These are phyloP conservation scores for Peniophora sp. DNA, from an alignment of 1,284 basidiomycete species.

Conservation along the genomic window DNA sequence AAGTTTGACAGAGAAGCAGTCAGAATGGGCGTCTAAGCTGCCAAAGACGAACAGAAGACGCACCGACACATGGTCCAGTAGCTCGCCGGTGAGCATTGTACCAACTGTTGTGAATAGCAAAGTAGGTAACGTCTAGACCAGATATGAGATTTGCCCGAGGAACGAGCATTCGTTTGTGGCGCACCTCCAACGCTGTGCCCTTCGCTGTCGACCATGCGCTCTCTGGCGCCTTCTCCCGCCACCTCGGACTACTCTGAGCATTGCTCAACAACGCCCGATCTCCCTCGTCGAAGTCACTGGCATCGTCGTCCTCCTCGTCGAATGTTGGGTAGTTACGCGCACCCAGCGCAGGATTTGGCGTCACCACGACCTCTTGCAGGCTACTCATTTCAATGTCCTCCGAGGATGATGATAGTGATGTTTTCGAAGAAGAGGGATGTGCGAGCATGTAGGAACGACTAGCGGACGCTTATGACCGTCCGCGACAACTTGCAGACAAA, in stretches of 20 bases:
- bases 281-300: slow-evolving; percentile 22
- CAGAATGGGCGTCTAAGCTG: not conserved
- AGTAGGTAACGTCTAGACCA: slow-evolving; percentile 62
- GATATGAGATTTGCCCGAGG: slow-evolving; percentile 4
- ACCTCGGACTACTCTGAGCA: slow-evolving; percentile 15
- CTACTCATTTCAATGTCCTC: slow-evolving; percentile 29
- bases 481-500: no score
- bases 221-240: slow-evolving; percentile 14
- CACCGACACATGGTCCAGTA: slow-evolving; percentile 81
- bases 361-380: slow-evolving; percentile 22
- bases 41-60: slow-evolving; percentile 18
- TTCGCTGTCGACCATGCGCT: slow-evolving; percentile 43
- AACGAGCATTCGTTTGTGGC: slow-evolving; percentile 10
- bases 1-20: not conserved
- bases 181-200: slow-evolving; percentile 60
- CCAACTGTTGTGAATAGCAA: slow-evolving; percentile 65
- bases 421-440: not conserved
- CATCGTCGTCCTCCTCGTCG: slow-evolving; percentile 18
- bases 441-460: not conserved
- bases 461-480: not conserved
- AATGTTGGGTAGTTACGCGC: slow-evolving; percentile 9
- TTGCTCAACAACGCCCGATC: slow-evolving; percentile 25
- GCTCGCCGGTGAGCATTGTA: slow-evolving; percentile 81
- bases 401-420: slow-evolving; percentile 2
- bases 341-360: slow-evolving; percentile 16